Evolutionary conservation across 306 rosid genomes (phyloP), one percentile per base, ranked within the genome.

Genomic region (Glycine soja): DNA sequence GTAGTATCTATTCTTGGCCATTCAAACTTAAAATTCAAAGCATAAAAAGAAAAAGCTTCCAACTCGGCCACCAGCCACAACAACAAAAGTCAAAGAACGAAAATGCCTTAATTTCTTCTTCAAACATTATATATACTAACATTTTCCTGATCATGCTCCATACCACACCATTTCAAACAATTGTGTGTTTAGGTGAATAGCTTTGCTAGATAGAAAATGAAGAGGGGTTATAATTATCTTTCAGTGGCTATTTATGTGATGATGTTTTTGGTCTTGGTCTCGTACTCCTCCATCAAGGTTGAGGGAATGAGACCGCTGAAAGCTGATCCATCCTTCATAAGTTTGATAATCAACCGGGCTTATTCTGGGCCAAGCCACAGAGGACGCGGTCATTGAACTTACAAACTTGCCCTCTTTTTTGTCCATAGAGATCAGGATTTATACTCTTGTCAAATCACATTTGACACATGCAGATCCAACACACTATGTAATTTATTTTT

Each of bases 301-400:
- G 90, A 89, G 70, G 90, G 85, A 47, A 24, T 73, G 61, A 89
- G 97, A 81, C 75, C 75, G 62, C 83, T 85, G 18, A 82, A 48
- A 79, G 81, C 75, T 45, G 19, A 38, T 38, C 6, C 80, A 24
- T 70, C 86, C 63, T 10, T 70, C 11, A 57, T 75, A 16, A 59
- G 13, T 59, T 24, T 66, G 13, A 72, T 79, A 36, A 56, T 81
- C 65, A 82, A 67, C 47, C 63, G 32, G 2, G 87, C 87, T 16
- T 83, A 77, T 77, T 86, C 89, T 10, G 89, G 89, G 3, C 89
- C 89, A 57, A 83, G 87, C 81, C 87, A 59, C 81, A 75, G 40
- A 58, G 90, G 90, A 75, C 88, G 86, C 7, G 90, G 90, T 46
- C 90, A 87, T 65, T 87, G 88, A 87, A 1, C 6, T 0, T 38